Conservation (phyloP, 2,329 filamentous ascomycete genomes). For the Blumeria graminis region DNA sequence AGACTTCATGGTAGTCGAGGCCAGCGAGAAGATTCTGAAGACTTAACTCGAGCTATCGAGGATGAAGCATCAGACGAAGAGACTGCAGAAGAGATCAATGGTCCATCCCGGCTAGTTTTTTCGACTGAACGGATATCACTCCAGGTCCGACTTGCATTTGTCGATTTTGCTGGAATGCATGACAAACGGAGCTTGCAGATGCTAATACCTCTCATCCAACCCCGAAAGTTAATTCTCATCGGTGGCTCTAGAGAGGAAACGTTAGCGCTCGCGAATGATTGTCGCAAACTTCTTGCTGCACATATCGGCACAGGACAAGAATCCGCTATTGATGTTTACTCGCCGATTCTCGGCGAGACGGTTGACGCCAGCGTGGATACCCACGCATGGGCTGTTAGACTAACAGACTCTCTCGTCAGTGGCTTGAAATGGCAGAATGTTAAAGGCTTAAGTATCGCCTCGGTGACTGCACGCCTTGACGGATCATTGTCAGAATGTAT, state of each 20-base stretch:
- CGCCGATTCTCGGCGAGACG: conserved; percentile 45
- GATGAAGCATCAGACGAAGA: conserved; percentile 38
- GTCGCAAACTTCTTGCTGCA: conserved; percentile 37
- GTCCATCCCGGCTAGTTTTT: conserved; percentile 54
- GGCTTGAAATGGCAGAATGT: conserved; percentile 89
- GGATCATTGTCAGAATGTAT: conserved; percentile 22
- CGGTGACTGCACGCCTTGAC: conserved; percentile 55
- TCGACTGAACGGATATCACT: conserved; percentile 38
- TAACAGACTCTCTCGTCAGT: conserved; percentile 64
- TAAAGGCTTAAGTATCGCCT: conserved; percentile 69
- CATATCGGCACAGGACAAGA: conserved; percentile 20
- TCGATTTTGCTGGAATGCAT: conserved; percentile 82
- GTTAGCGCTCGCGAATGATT: conserved; percentile 51
- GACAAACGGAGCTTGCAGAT: conserved; percentile 87
- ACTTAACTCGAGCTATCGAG: conserved; percentile 17
- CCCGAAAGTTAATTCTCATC: conserved; percentile 82
- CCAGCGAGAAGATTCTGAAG: conserved; percentile 18
- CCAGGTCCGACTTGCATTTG: conserved; percentile 56
- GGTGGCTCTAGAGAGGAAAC: conserved; percentile 64
- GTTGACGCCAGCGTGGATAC: conserved; percentile 91
- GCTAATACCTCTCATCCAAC: conserved; percentile 80
- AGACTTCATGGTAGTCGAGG: conserved; percentile 26
- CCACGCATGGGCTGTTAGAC: conserved; percentile 86
- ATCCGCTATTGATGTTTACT: conserved; percentile 47
- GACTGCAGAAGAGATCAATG: conserved; percentile 25